A percentile compares a stretch with the other conserved stretches of the same genome.
Conservation (phyloP, 2,329 filamentous ascomycete species). For the Magnaporthiopsis rhizophila region DNA sequence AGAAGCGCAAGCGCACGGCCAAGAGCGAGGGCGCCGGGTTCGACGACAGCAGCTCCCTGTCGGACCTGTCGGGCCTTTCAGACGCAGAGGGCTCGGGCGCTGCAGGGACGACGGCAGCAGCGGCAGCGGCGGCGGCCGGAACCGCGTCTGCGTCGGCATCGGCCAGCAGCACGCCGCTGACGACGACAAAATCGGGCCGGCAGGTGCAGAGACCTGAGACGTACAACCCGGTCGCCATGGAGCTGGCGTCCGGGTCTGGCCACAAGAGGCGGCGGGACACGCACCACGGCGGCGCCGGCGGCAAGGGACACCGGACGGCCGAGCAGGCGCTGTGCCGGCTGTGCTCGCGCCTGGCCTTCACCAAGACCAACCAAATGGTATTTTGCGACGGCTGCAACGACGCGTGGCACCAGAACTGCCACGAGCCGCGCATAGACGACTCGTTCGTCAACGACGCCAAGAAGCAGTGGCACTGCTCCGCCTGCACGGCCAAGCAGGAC, state of each 20-base stretch:
- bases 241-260: conserved; percentile 18
- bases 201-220: conserved; percentile 58
- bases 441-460: conserved; percentile 58
- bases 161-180: conserved; percentile 42
- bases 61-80: conserved; percentile 22
- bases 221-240: conserved; percentile 50
- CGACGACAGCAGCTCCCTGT: conserved; percentile 10
- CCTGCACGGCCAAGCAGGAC: conserved; percentile 42
- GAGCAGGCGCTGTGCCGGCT: conserved; percentile 60
- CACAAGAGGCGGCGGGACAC: not conserved
- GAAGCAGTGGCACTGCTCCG: conserved; percentile 63
- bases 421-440: conserved; percentile 66
- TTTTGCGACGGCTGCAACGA: conserved; percentile 78
- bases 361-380: conserved; percentile 69
- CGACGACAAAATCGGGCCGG: conserved; percentile 68
- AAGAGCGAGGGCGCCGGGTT: conserved; percentile 13
- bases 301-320: conserved; percentile 43
- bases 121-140: conserved; percentile 8
- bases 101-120: conserved; percentile 10
- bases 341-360: conserved; percentile 65
- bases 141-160: conserved; percentile 5
- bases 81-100: conserved; percentile 3
- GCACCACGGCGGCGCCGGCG: conserved; percentile 3
- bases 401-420: conserved; percentile 76
- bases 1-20: conserved; percentile 14